phyloP scores from a whole-genome alignment of 257 asterid species.

The Thymus mandschuricus region DNA sequence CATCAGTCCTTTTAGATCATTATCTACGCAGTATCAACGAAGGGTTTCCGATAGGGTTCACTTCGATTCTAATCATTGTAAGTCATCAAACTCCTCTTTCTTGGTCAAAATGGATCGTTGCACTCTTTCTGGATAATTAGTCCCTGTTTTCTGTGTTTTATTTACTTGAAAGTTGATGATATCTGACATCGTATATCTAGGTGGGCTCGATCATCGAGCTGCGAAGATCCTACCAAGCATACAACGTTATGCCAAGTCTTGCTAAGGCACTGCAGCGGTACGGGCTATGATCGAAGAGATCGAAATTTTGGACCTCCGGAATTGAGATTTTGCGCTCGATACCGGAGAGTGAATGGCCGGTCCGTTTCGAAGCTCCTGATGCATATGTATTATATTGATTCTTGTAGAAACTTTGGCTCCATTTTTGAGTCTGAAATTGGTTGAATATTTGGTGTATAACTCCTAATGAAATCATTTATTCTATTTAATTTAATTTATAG shows the following conservation, averaged over 20 bases:
- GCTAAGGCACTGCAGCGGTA: conserved; percentile 79
- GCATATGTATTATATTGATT: background rate
- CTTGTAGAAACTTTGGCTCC: background rate
- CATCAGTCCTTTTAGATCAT: conserved; percentile 83
- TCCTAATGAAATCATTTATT: background rate
- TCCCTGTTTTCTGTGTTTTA: background rate
- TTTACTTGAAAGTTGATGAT: background rate
- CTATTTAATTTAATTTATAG: too few species aligned
- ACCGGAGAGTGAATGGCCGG: background rate
- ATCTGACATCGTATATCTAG: conserved; percentile 41
- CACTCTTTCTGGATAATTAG: background rate
- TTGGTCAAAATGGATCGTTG: background rate
- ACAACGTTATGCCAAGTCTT: conserved; percentile 96
- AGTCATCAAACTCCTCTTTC: conserved; percentile 37
- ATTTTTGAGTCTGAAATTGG: background rate
- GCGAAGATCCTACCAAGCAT: conserved; percentile 98
- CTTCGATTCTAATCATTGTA: conserved; percentile 91
- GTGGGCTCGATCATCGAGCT: conserved; percentile 93
- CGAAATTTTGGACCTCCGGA: background rate
- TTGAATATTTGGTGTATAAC: background rate
- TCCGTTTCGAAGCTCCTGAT: background rate
- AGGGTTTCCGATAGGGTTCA: conserved; percentile 93
- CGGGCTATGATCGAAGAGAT: conserved; percentile 50
- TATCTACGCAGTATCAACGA: conserved; percentile 75
- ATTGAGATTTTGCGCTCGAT: background rate